Evolutionary conservation across 345 rosid genomes (phyloP).

Genomic region (Jatropha curcas): DNA sequence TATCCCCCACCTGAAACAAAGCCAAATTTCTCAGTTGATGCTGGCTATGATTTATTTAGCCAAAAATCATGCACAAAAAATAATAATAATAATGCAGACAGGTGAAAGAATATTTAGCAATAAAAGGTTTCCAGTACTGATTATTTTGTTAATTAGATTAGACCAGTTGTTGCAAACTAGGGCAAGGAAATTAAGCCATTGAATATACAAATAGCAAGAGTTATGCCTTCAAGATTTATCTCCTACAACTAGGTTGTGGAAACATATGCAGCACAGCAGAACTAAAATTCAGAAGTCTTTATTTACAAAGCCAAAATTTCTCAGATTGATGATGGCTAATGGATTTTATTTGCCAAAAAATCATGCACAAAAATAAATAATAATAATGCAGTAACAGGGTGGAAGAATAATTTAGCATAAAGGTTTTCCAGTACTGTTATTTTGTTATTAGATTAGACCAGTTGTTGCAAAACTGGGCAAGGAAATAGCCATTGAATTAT

Average conservation of each 20-base stretch:
- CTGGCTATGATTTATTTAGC: not conserved
- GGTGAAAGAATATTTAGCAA: not conserved
- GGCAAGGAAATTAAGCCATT: not conserved
- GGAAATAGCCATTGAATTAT: too few relatives aligned
- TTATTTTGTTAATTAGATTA: not conserved
- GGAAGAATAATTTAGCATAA: too few relatives aligned
- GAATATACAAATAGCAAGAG: conserved; percentile 2
- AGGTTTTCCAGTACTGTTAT: too few relatives aligned
- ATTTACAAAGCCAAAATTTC: not conserved
- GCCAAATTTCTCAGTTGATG: conserved; percentile 28
- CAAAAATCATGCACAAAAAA: too few relatives aligned
- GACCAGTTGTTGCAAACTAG: not conserved
- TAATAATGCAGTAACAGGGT: too few relatives aligned
- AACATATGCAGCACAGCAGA: not conserved
- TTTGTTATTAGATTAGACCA: too few relatives aligned
- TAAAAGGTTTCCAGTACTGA: not conserved
- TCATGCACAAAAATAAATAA: too few relatives aligned
- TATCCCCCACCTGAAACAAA: conserved; percentile 82
- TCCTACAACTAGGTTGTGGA: not conserved
- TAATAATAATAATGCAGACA: too few relatives aligned
- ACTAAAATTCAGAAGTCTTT: not conserved
- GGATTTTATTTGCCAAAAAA: too few relatives aligned
- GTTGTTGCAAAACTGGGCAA: too few relatives aligned
- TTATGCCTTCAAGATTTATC: not conserved
- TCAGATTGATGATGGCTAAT: too few relatives aligned